phyloP scores from a whole-genome alignment of 2,329 filamentous ascomycete genomes.

The Nemania sp. region DNA sequence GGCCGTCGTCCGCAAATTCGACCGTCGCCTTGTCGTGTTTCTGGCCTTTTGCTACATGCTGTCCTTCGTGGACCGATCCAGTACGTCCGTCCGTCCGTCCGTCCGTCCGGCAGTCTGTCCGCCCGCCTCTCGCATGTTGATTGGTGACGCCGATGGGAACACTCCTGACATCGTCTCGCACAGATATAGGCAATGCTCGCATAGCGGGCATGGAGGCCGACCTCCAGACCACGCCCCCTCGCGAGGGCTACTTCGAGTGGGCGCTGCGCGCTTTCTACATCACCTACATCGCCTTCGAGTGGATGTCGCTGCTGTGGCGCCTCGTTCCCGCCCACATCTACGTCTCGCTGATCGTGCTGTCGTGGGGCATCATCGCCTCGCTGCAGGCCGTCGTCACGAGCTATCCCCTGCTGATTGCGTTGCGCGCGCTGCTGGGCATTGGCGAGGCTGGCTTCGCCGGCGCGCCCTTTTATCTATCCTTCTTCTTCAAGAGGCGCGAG shows the following conservation, averaged over 20 bases:
- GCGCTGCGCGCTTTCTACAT: constrained; percentile 65
- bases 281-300: constrained; percentile 67
- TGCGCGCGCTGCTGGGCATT: constrained; percentile 63
- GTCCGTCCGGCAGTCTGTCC: too few species aligned
- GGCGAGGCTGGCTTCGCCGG: constrained; percentile 69
- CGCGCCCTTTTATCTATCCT: constrained; percentile 66
- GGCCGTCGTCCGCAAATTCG: constrained; percentile 73
- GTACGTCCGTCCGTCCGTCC: too few species aligned
- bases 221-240: constrained; percentile 55
- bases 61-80: constrained; percentile 84
- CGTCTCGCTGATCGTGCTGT: constrained; percentile 63
- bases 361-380: constrained; percentile 80
- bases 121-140: too few species aligned
- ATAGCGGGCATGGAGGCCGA: constrained; percentile 68
- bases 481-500: constrained; percentile 70
- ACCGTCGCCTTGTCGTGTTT: constrained; percentile 77
- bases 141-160: too few species aligned
- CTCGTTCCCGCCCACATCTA: constrained; percentile 64
- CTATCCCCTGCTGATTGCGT: constrained; percentile 61
- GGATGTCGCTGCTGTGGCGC: constrained; percentile 67
- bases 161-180: neutral
- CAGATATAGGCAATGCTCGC: constrained; percentile 66
- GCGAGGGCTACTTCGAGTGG: constrained; percentile 61
- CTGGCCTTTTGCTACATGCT: constrained; percentile 82
- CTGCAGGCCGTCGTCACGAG: constrained; percentile 70